phyloP scores from a whole-genome alignment of 257 asterid genomes.

The Penstemon davidsonii region DNA sequence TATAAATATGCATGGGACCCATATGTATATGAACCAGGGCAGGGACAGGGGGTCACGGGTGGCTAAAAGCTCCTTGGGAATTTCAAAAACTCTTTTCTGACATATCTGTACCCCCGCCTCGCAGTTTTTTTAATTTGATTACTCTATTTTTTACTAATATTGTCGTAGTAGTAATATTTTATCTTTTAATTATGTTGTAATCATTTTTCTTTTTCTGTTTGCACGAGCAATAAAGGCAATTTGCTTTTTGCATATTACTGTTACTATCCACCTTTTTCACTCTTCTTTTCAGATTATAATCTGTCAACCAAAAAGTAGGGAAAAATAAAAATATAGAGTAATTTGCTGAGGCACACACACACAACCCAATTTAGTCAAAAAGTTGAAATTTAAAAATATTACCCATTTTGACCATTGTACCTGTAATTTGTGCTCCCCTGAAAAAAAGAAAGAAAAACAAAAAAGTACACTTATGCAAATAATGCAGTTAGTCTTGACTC shows the following conservation, averaged over 20 bases:
- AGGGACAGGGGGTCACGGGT: constrained; percentile 43
- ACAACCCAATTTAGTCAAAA: constrained; percentile 45
- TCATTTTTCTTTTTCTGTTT: constrained; percentile 52
- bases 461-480: too few species aligned
- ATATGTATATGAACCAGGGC: not conserved
- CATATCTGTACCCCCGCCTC: constrained; percentile 9
- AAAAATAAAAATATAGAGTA: not conserved
- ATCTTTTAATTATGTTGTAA: constrained; percentile 56
- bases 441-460: too few species aligned
- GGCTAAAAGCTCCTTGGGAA: constrained; percentile 47
- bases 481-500: too few species aligned
- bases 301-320: constrained; percentile 2
- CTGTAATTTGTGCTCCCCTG: not conserved
- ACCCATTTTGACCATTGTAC: constrained; percentile 37
- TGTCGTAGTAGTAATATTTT: not conserved
- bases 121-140: constrained; percentile 6
- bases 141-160: not conserved
- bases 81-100: constrained; percentile 36
- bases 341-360: constrained; percentile 5
- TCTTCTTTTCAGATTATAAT: constrained; percentile 23
- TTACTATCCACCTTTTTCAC: constrained; percentile 20
- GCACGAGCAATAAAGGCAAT: constrained; percentile 55
- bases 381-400: constrained; percentile 36
- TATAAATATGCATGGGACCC: not conserved
- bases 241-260: constrained; percentile 43